Percentiles rank a stretch among this genome's conserved stretches.
These are phyloP conservation scores for Salvia splendens DNA, from an alignment of 257 asterid species.

Conservation along the genomic window DNA sequence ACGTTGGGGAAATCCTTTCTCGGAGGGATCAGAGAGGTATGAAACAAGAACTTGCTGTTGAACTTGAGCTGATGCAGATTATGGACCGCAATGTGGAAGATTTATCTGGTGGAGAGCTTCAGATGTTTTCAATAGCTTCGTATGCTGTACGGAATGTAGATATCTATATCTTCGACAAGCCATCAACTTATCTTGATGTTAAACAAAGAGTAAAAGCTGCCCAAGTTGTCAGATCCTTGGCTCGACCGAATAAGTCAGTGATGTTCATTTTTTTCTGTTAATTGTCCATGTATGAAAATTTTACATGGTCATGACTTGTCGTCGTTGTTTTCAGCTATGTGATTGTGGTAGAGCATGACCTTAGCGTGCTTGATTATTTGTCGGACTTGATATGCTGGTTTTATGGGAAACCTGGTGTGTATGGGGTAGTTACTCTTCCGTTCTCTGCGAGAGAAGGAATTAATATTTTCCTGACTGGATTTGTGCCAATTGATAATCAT, in stretches of 20 bases:
- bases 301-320: neutral
- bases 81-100: conserved; percentile 97
- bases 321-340: conserved; percentile 65
- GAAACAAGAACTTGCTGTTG: conserved; percentile 67
- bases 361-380: conserved; percentile 88
- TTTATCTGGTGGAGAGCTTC: conserved; percentile 99
- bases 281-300: neutral
- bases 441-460: conserved; percentile 98
- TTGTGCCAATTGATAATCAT: conserved; percentile 92
- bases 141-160: conserved; percentile 91
- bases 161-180: conserved; percentile 98
- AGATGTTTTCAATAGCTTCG: conserved; percentile 95
- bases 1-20: conserved; percentile 92
- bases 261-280: conserved; percentile 14
- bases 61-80: conserved; percentile 90
- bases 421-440: conserved; percentile 95
- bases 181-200: conserved; percentile 99
- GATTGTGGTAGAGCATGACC: conserved; percentile 97
- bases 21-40: conserved; percentile 76
- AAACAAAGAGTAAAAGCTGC: conserved; percentile 99
- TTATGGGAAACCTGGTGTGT: conserved; percentile 94
- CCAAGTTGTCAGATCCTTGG: conserved; percentile 88
- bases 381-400: conserved; percentile 98
- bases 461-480: conserved; percentile 89
- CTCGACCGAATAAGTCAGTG: conserved; percentile 75